A percentile compares a stretch with the other conserved stretches of the same genome.
phyloP scores from a whole-genome alignment of 345 rosid genomes.

The Populus deltoides region DNA sequence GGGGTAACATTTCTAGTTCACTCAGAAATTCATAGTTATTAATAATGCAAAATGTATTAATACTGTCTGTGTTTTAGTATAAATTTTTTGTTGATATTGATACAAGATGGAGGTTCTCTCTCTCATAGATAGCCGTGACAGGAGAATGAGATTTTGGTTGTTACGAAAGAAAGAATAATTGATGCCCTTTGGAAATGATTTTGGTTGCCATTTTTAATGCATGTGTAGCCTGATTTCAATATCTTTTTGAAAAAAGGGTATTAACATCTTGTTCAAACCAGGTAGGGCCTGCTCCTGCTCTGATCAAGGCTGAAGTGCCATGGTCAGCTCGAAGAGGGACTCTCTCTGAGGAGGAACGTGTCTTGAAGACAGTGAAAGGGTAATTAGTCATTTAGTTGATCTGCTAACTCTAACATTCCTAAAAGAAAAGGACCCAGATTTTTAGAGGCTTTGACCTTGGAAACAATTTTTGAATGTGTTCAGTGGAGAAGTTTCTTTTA shows the following conservation, averaged over 20 bases:
- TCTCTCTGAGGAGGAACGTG: conserved; percentile 72
- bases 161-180: no score
- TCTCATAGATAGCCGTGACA: no score
- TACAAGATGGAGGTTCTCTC: no score
- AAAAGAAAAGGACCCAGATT: background rate
- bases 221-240: background rate
- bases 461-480: background rate
- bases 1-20: conserved; percentile 26
- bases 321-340: conserved; percentile 77
- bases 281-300: conserved; percentile 61
- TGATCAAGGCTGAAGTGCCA: conserved; percentile 79
- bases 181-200: background rate
- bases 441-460: background rate
- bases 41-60: background rate
- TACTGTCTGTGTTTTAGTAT: background rate
- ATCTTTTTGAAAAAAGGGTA: background rate
- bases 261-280: conserved; percentile 24
- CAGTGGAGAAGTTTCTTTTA: background rate
- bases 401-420: background rate
- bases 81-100: no score
- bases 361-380: conserved; percentile 84
- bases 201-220: background rate
- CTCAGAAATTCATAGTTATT: background rate
- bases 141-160: no score
- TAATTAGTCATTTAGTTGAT: conserved; percentile 22